Conservation (phyloP, 75 land plant species). For the Pinus taeda region DNA sequence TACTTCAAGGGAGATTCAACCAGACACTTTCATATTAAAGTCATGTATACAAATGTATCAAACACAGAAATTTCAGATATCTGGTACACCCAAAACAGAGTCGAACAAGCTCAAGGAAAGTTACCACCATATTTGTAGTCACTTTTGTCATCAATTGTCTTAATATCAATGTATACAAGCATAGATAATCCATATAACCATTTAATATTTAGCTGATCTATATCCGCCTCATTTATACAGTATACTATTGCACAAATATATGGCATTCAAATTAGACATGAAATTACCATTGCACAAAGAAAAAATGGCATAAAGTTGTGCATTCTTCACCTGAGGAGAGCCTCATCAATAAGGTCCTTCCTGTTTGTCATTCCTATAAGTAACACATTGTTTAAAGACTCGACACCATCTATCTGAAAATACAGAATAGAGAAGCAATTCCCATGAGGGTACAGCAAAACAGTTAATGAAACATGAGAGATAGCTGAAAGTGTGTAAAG, state of each 20-base stretch:
- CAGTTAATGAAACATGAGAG: background rate
- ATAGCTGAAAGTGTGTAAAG: background rate
- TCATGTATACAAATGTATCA: no score
- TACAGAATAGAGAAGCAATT: conserved; percentile 2
- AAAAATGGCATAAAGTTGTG: background rate
- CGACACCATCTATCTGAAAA: conserved; percentile 96
- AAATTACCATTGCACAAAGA: conserved; percentile 12
- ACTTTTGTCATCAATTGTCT: no score
- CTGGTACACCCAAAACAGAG: background rate
- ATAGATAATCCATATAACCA: background rate
- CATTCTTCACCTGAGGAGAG: conserved; percentile 69
- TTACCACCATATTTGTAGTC: background rate
- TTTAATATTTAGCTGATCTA: background rate
- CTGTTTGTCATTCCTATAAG: conserved; percentile 99
- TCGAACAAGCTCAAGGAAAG: background rate
- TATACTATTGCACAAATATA: background rate
- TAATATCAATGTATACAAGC: background rate
- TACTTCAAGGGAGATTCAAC: no score
- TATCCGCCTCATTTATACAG: background rate
- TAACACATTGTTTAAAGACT: conserved; percentile 89
- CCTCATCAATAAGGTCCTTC: conserved; percentile 98
- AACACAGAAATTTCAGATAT: no score
- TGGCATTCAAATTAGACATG: background rate
- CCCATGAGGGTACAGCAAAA: background rate
- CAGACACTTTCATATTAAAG: no score